A percentile compares a stretch with the other conserved stretches of the same genome.
phyloP scores from a whole-genome alignment of 2,329 filamentous ascomycete genomes.

The Triangularia verruculosa region DNA sequence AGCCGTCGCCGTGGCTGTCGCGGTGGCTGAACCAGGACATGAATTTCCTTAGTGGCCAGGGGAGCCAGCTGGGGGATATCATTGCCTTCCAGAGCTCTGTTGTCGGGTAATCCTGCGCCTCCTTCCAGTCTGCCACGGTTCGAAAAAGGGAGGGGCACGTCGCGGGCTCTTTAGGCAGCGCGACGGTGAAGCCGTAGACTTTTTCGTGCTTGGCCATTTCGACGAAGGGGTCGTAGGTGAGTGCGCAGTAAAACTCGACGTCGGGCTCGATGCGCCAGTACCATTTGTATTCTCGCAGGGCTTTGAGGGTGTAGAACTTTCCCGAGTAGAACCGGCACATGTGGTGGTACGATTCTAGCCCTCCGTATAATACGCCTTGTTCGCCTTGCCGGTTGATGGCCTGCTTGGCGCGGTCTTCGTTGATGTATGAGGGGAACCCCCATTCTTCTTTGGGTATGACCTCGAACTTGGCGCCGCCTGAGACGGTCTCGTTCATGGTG shows the following conservation, averaged over 20 bases:
- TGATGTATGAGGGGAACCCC: conserved; percentile 38
- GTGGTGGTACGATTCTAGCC: conserved; percentile 41
- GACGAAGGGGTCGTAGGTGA: conserved; percentile 48
- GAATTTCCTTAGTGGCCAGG: conserved; percentile 40
- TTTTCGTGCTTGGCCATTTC: conserved; percentile 44
- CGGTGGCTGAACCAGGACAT: conserved; percentile 38
- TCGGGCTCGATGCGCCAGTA: conserved; percentile 48
- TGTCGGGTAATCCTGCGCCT: conserved; percentile 34
- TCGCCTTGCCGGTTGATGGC: conserved; percentile 30
- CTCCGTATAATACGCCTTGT: conserved; percentile 37
- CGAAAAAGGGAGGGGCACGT: conserved; percentile 44
- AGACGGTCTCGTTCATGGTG: conserved; percentile 36
- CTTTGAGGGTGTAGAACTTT: conserved; percentile 43
- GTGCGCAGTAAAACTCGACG: conserved; percentile 43
- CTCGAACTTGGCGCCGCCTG: conserved; percentile 41
- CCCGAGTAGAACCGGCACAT: conserved; percentile 41
- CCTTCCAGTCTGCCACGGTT: conserved; percentile 41
- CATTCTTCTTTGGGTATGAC: conserved; percentile 40
- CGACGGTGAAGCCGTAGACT: conserved; percentile 45
- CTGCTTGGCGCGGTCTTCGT: conserved; percentile 24
- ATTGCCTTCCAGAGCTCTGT: conserved; percentile 41
- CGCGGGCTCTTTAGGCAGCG: conserved; percentile 41
- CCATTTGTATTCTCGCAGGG: conserved; percentile 43
- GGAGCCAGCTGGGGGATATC: conserved; percentile 40
- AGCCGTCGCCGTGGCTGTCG: conserved; percentile 39